These are phyloP conservation scores for Zygosaccharomyces pseudobailii DNA, from an alignment of 1,139 yeast genomes.

Conservation along the genomic window DNA sequence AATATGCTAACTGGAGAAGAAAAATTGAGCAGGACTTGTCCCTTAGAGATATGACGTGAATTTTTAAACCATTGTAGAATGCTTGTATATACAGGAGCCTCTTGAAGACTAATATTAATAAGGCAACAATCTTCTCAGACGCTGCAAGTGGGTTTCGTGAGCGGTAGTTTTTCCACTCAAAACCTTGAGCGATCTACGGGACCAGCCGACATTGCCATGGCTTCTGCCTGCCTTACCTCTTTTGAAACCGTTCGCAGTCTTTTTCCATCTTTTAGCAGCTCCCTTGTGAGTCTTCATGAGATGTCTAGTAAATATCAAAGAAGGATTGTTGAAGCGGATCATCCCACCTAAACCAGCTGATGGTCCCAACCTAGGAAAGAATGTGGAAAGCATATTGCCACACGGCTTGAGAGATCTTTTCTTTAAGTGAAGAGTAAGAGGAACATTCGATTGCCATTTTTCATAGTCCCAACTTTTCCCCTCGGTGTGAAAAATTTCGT, in stretches of 20 bases:
- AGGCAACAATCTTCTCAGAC: conserved; percentile 46
- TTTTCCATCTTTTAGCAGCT: conserved; percentile 80
- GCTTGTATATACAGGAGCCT: conserved; percentile 3
- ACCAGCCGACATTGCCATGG: conserved; percentile 91
- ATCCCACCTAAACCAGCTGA: conserved; percentile 5
- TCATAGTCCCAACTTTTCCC: no score
- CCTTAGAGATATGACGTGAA: conserved; percentile 15
- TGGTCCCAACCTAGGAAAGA: conserved; percentile 8
- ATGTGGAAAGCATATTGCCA: conserved; percentile 8
- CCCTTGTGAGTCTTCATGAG: conserved; percentile 41
- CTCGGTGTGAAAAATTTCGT: no score
- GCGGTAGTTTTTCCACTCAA: conserved; percentile 63
- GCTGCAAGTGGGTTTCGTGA: conserved; percentile 41
- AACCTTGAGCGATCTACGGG: conserved; percentile 55
- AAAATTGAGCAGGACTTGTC: conserved; percentile 29
- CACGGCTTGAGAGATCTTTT: no score
- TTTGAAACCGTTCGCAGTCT: conserved; percentile 56
- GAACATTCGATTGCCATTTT: no score
- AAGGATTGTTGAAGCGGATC: conserved; percentile 9
- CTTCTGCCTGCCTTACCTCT: conserved; percentile 81
- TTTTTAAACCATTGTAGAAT: neutral
- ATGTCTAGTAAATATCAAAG: conserved; percentile 29
- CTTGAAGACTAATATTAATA: conserved; percentile 21
- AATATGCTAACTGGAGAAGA: conserved; percentile 29
- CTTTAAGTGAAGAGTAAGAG: no score